A percentile compares a stretch with the other conserved stretches of the same genome.
These are phyloP conservation scores for Harringtonia lauricola DNA, from an alignment of 2,329 filamentous ascomycete species.

Conservation along the genomic window DNA sequence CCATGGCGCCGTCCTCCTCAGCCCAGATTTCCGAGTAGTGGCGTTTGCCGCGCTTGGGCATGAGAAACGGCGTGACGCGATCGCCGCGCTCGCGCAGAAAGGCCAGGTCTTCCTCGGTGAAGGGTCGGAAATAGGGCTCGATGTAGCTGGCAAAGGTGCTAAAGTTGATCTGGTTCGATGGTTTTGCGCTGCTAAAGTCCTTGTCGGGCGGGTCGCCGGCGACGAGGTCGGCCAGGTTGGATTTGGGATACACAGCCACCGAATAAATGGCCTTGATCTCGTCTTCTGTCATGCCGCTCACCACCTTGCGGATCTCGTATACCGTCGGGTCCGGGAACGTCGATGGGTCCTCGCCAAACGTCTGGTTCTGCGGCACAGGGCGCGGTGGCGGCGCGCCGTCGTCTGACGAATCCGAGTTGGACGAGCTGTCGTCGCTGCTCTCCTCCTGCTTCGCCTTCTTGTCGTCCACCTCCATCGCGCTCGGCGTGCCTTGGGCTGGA, in stretches of 20 bases:
- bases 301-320: constrained; percentile 77
- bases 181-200: constrained; percentile 91
- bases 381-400: constrained; percentile 50
- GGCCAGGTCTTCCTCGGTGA: constrained; percentile 86
- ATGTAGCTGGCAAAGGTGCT: constrained; percentile 87
- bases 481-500: background rate
- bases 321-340: constrained; percentile 87
- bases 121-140: constrained; percentile 80
- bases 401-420: constrained; percentile 38
- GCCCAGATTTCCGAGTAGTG: constrained; percentile 89
- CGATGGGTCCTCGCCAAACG: constrained; percentile 85
- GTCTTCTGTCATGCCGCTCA: constrained; percentile 68
- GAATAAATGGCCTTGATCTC: constrained; percentile 81
- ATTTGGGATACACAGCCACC: constrained; percentile 71
- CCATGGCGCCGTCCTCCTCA: constrained; percentile 77
- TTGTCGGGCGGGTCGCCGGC: constrained; percentile 84
- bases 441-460: background rate
- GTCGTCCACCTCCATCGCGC: constrained; percentile 17
- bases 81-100: constrained; percentile 89
- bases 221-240: constrained; percentile 73
- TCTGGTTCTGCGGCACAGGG: constrained; percentile 66
- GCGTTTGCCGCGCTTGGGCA: constrained; percentile 73
- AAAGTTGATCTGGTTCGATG: constrained; percentile 86
- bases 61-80: constrained; percentile 69
- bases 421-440: constrained; percentile 28